Evolutionary conservation across 345 rosid species (phyloP), one percentile per base, ranked within the genome.

Genomic region (Salix brachista): DNA sequence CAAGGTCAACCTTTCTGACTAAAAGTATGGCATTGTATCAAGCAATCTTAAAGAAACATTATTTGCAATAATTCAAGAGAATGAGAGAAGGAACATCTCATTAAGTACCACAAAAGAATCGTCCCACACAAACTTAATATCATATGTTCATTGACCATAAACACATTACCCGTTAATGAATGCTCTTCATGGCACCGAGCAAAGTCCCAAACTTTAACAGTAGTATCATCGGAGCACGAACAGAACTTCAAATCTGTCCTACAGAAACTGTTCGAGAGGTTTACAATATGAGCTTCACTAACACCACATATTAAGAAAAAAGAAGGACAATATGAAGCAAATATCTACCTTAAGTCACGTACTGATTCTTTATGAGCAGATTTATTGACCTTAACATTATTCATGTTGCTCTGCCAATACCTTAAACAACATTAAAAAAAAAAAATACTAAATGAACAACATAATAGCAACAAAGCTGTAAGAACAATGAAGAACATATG

Each of bases 371-470:
- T 96, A 86, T 93, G 98, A 71, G 99, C 98, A 81, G 96, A 84
- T 85, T 89, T 96, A 83, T 93, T 93, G 76, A 87, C 94, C 88
- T 96, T 96, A 36, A 96, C 99, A 81, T 93, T 93, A 79, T 96
- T 96, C 99, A 96, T 96, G 78, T 92, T 93, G 84, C 88, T 93
- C 85, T 93, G 99, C 99, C 99, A 96, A 75, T 93, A 96, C 92
- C 99, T 96, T 81, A 75, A 76, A 73, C 36, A 65, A 74, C 26
- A 44, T 61, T 19, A 76, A 19, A 70, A 28, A 26, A 37, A 34
- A 34, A 74, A 9, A n/a, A n/a, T n/a, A 41, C 70, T 42, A 67
- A 60, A 13, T 61, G 25, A 11, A 58, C 64, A 80, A 39, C 18
- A 67, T 19, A 50, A 58, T 65, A 48, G 60, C 10, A 62, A 61